phyloP scores from a whole-genome alignment of 2,329 filamentous ascomycete genomes.

The Mariannaea elegans region DNA sequence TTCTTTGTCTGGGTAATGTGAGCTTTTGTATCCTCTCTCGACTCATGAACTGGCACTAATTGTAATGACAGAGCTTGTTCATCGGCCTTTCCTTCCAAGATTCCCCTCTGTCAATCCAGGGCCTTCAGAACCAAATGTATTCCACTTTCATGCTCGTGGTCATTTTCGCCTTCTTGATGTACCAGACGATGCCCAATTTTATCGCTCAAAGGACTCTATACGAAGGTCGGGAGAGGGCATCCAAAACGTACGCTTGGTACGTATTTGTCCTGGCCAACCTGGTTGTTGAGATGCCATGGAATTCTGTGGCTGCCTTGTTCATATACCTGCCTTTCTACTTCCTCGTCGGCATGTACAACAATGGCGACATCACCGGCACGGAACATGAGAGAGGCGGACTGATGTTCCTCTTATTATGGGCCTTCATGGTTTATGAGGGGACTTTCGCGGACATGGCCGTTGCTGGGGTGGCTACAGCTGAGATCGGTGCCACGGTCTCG shows the following conservation, averaged over 20 bases:
- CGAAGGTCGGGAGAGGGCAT: slow-evolving; percentile 72
- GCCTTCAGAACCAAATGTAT: slow-evolving; percentile 76
- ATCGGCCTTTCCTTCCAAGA: slow-evolving; percentile 23
- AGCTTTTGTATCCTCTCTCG: background rate
- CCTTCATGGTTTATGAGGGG: slow-evolving; percentile 20
- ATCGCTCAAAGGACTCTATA: slow-evolving; percentile 72
- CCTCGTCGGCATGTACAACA: slow-evolving; percentile 24
- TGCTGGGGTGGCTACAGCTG: slow-evolving; percentile 19
- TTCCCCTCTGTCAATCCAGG: slow-evolving; percentile 53
- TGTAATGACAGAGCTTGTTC: slow-evolving; percentile 9
- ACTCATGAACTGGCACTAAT: background rate
- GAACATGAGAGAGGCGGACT: slow-evolving; percentile 10
- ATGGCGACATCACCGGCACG: slow-evolving; percentile 14
- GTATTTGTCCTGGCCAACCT: slow-evolving; percentile 25
- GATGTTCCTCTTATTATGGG: slow-evolving; percentile 23
- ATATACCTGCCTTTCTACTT: slow-evolving; percentile 27
- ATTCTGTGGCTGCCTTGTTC: slow-evolving; percentile 18
- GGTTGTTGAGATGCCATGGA: slow-evolving; percentile 26
- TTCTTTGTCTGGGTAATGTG: slow-evolving; percentile 13
- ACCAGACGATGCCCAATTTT: slow-evolving; percentile 74
- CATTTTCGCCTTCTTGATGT: slow-evolving; percentile 66
- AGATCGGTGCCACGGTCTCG: slow-evolving; percentile 40
- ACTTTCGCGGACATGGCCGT: slow-evolving; percentile 28
- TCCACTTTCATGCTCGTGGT: slow-evolving; percentile 72
- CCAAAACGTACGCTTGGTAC: slow-evolving; percentile 62